Conservation (phyloP, 352 stramenopile species). For the Globisporangium nodosum region DNA sequence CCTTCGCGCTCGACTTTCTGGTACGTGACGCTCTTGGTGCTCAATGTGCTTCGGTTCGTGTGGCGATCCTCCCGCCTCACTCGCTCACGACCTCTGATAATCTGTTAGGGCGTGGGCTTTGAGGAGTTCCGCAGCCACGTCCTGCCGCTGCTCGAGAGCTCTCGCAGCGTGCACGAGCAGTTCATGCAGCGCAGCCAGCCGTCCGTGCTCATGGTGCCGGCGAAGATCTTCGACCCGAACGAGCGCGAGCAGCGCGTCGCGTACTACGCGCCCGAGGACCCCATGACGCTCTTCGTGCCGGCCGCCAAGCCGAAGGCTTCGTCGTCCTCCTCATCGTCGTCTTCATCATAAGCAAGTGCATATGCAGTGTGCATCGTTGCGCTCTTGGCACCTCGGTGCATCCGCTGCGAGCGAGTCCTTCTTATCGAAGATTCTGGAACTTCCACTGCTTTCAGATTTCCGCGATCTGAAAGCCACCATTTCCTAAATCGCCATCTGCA, state of each 20-base stretch:
- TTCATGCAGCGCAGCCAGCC: constrained; percentile 46
- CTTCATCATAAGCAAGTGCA: neutral
- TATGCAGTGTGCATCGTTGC: neutral
- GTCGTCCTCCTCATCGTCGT: neutral
- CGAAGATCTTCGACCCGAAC: constrained; percentile 33
- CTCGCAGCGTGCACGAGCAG: constrained; percentile 39
- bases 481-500: neutral
- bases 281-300: constrained; percentile 68
- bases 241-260: constrained; percentile 28
- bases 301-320: neutral
- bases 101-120: constrained; percentile 53
- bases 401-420: too few relatives aligned
- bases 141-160: constrained; percentile 51
- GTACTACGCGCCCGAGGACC: constrained; percentile 51
- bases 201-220: constrained; percentile 68
- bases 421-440: constrained; percentile 15
- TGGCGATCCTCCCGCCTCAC: too few relatives aligned
- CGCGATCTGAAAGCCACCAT: neutral
- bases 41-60: neutral
- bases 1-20: constrained; percentile 57
- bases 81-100: neutral
- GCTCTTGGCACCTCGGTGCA: too few relatives aligned
- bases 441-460: neutral
- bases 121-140: constrained; percentile 73
- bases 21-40: constrained; percentile 18